Conservation (phyloP, 83 land plant species). For the Picea abies region DNA sequence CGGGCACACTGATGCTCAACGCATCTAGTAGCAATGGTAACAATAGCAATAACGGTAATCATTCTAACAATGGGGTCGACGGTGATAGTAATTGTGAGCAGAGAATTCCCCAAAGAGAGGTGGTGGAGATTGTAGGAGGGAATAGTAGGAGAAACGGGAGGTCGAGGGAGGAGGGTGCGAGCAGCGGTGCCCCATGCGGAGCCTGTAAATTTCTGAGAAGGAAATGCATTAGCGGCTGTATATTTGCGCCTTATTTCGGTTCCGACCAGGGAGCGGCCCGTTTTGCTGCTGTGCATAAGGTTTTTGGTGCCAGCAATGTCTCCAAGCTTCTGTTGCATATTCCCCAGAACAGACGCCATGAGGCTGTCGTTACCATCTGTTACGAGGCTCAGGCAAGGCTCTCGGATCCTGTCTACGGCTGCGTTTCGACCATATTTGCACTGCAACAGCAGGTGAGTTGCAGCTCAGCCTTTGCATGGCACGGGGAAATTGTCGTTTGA, state of each 20-base stretch:
- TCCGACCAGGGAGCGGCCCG: constrained; percentile 80
- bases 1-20: background rate
- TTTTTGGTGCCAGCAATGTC: constrained; percentile 87
- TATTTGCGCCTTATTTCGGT: constrained; percentile 78
- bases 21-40: background rate
- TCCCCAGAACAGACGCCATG: constrained; percentile 54
- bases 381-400: constrained; percentile 86
- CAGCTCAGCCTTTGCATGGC: too few relatives aligned
- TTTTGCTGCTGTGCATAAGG: constrained; percentile 83
- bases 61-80: too few relatives aligned
- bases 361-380: constrained; percentile 73
- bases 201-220: constrained; percentile 85
- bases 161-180: constrained; percentile 1
- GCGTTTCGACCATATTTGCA: constrained; percentile 74
- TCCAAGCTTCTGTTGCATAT: constrained; percentile 70
- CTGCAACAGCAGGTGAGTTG: constrained; percentile 50
- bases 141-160: background rate
- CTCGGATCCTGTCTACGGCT: constrained; percentile 83
- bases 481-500: background rate
- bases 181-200: constrained; percentile 65
- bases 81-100: background rate
- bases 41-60: background rate
- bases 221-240: constrained; percentile 74
- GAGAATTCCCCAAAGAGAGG: background rate
- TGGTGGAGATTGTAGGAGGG: constrained; percentile 1